Percentiles rank a stretch among this genome's conserved stretches.
These are phyloP conservation scores for Escallonia herrerae DNA, from an alignment of 129 eudicot species.

Conservation along the genomic window DNA sequence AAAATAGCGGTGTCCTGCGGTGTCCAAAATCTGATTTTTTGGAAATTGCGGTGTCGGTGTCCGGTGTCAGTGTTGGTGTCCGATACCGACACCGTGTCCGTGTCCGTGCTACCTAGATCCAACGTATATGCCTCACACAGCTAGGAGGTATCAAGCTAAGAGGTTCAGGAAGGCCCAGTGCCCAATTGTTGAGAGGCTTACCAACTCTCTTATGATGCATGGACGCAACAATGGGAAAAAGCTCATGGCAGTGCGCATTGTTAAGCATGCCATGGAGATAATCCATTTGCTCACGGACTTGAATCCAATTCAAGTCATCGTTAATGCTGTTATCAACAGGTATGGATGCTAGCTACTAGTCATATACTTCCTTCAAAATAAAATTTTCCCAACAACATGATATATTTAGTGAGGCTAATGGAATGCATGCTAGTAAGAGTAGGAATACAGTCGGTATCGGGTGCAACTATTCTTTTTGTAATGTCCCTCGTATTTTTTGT, in stretches of 20 bases:
- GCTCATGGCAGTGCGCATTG: slow-evolving; percentile 65
- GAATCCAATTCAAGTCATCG: slow-evolving; percentile 71
- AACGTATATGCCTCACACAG: slow-evolving; percentile 62
- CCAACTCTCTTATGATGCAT: slow-evolving; percentile 85
- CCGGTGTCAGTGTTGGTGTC: too few relatives aligned
- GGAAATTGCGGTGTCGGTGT: too few relatives aligned
- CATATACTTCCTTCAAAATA: not conserved
- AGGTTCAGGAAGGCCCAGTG: slow-evolving; percentile 80
- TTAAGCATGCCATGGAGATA: slow-evolving; percentile 77
- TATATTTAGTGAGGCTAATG: not conserved
- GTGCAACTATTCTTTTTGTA: not conserved
- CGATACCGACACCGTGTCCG: too few relatives aligned
- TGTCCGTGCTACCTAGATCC: too few relatives aligned
- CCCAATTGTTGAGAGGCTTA: slow-evolving; percentile 73
- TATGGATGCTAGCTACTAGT: slow-evolving; percentile 1
- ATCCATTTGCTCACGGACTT: slow-evolving; percentile 64
- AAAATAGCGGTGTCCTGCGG: too few relatives aligned
- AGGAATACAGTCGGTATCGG: not conserved
- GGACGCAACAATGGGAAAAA: slow-evolving; percentile 74
- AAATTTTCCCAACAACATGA: not conserved
- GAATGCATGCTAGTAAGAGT: not conserved
- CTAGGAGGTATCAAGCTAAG: slow-evolving; percentile 63
- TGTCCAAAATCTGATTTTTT: too few relatives aligned
- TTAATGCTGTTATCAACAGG: slow-evolving; percentile 84
- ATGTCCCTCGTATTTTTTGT: not conserved